Base-by-base conservation (phyloP, 2,329 filamentous ascomycete genomes). In the Colletotrichum brevisporum region DNA sequence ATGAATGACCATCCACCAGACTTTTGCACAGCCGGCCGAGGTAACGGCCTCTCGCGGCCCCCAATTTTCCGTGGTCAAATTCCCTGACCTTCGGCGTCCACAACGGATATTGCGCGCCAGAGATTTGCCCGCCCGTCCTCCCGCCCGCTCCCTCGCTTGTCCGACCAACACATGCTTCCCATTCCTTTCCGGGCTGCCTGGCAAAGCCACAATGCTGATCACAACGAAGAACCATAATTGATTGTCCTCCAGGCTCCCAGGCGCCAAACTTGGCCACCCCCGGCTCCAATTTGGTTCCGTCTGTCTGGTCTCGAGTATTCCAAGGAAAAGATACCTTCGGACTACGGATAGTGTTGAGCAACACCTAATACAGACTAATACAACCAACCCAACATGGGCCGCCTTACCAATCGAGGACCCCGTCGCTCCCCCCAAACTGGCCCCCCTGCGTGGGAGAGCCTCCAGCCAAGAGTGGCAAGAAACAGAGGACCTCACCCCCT, bases 11-110 rank as follows among this genome's bases (percentile, higher is more conserved):
- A 36, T 36, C 31, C 31, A 36, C 31, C 53, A 65, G 59, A 69
- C 61, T 43, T 26, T 54, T 62, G 50, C 59, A 54, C 59, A 43
- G 66, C 66, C 61, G 9, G 27, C 27, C 27, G 27, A 36, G 8
- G 8, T 18, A 24, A 47, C 50, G 24, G 48, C 21, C 27, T 18
- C 36, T 65, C 18, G 27, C 43, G 59, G 53, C 53, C 65, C 63
- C 61, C 50, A 69, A 66, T 51, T 65, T 45, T 57, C 61, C 61
- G 61, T 60, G 55, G 66, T 62, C 63, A 48, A 60, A 45, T 36
- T 62, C 55, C 54, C 36, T 59, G 41, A 43, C 39, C 15, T n/a
- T 39, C 53, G 21, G 27, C 43, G 54, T 59, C 50, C n/a, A 26
- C 59, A 39, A 26, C 62, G 55, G 15, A 47, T 45, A 52, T 45